Percentiles rank a stretch among this genome's conserved stretches.
These are phyloP conservation scores for Pyronema domesticum DNA, from an alignment of 495 filamentous ascomycete species.

Conservation along the genomic window DNA sequence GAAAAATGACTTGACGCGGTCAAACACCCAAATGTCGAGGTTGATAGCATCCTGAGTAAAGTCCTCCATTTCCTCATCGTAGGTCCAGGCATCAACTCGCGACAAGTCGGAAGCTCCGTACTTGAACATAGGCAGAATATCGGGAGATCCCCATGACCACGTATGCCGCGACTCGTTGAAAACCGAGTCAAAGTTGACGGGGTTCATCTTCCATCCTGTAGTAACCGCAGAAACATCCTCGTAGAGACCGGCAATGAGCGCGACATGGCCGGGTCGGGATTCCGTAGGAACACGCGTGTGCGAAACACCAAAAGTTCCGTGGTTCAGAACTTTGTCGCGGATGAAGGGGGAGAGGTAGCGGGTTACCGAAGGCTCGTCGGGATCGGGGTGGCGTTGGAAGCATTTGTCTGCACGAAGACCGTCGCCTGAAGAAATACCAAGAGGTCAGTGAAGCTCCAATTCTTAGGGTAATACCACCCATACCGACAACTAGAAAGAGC, in stretches of 20 bases:
- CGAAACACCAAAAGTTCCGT: slow-evolving; percentile 97
- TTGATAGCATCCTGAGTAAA: slow-evolving; percentile 59
- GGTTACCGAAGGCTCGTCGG: slow-evolving; percentile 44
- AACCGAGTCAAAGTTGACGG: slow-evolving; percentile 95
- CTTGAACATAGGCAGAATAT: slow-evolving; percentile 95
- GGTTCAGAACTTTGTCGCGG: slow-evolving; percentile 64
- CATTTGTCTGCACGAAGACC: slow-evolving; percentile 95
- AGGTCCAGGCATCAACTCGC: slow-evolving; percentile 66
- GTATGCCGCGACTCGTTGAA: slow-evolving; percentile 95
- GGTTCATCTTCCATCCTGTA: slow-evolving; percentile 97
- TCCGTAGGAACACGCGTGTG: slow-evolving; percentile 97
- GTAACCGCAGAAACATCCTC: slow-evolving; percentile 96
- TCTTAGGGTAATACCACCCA: slow-evolving; percentile 17
- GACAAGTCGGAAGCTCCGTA: slow-evolving; percentile 68
- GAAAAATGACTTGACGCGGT: slow-evolving; percentile 76
- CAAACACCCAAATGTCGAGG: slow-evolving; percentile 91
- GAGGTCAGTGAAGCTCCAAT: neutral
- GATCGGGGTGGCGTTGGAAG: slow-evolving; percentile 85
- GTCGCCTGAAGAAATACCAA: slow-evolving; percentile 43
- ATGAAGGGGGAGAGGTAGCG: slow-evolving; percentile 79
- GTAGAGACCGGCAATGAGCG: slow-evolving; percentile 90
- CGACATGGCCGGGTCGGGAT: slow-evolving; percentile 92
- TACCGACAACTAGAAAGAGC: slow-evolving; percentile 85
- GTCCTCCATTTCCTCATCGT: slow-evolving; percentile 73
- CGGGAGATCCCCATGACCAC: slow-evolving; percentile 98